Base-by-base conservation (phyloP, 192 early-diverging fungal genomes). In the Coemansia sp. region DNA sequence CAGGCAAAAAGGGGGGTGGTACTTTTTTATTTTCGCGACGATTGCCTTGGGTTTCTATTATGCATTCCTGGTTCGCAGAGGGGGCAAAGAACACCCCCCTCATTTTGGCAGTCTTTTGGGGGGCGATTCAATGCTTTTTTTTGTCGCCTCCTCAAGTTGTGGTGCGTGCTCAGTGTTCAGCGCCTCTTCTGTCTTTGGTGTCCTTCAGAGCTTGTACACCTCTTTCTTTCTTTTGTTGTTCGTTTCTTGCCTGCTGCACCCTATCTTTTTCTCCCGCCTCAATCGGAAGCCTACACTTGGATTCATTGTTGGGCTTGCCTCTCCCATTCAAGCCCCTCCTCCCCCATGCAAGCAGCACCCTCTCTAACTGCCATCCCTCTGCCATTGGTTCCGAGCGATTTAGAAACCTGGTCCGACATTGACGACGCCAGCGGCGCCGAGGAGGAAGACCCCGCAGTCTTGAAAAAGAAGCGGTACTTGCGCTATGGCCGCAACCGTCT, bases 331-430 rank as follows among this genome's bases (percentile, higher is more conserved):
- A 21, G 29, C 43, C 48, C 46, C 53, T 22, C 26, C 19, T 40
- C 32, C 19, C n/a, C 46, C 24, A 50, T 27, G 46, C 46, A 27
- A 50, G 29, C 46, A 27, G 24, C n/a, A n/a, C n/a, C n/a, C n/a
- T n/a, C n/a, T n/a, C n/a, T n/a, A n/a, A n/a, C 24, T 22, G 42
- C 42, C 7, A 19, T 57, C 37, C 19, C 14, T 18, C 34, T 35
- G 11, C 12, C 35, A 37, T 50, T 50, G 37, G 22, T 37, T 27
- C 24, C 39, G n/a, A 12, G 4, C 27, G 32, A 26, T 65, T 59
- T 72, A 78, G 76, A 78, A 29, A 55, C 65, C 58, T 78, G 76
- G 76, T 78, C 76, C 15, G 76, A 72, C 19, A 64, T 78, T 62
- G 76, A 78, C 7, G 76, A 78, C 62, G 62, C 62, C 62, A 78